Base-by-base conservation (phyloP, 345 rosid genomes). In the Odontarrhena argentea region DNA sequence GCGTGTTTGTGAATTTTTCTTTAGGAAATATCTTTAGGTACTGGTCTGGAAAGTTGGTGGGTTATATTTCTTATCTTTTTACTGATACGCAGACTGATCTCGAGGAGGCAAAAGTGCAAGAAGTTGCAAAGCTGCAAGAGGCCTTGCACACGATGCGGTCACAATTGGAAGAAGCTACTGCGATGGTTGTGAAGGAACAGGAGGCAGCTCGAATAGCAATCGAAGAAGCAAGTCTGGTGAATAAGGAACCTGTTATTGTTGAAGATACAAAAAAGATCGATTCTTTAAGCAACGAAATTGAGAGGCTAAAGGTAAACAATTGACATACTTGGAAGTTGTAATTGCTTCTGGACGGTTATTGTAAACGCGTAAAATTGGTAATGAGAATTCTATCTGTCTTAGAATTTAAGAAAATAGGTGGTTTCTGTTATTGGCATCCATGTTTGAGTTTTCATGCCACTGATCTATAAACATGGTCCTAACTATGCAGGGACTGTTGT, bases 71-170 rank as follows among this genome's bases (percentile, higher is more conserved):
- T 49, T 49, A 30, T 64, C 40, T 44, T 14, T 22, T 38, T 40
- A 43, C 61, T 60, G 78, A 63, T 65, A 48, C 55, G 59, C 78
- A 94, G 99, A 80, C 83, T 79, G 99, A 91, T 82, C 74, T 87
- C 65, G 99, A 94, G 81, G 99, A 91, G 74, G 87, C 84, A 74
- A 94, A 88, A 55, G 71, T 82, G 74, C 96, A 87, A 77, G 97
- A 91, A 77, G 71, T 81, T 76, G 76, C 80, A 53, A 91, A 88
- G 80, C 66, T 86, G 76, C 92, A 87, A 77, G 96, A 83, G 26
- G 77, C 79, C 32, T 75, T 94, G 83, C 79, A 75, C 62, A 79
- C 79, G 35, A 80, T 75, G 91, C 87, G 72, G 70, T 55, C 73
- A 22, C 82, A 85, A 74, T 76, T 91, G 45, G 84, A 88, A 68